Base-by-base conservation (phyloP, 768 basidiomycete species). In the Russula griseocarnosa region DNA sequence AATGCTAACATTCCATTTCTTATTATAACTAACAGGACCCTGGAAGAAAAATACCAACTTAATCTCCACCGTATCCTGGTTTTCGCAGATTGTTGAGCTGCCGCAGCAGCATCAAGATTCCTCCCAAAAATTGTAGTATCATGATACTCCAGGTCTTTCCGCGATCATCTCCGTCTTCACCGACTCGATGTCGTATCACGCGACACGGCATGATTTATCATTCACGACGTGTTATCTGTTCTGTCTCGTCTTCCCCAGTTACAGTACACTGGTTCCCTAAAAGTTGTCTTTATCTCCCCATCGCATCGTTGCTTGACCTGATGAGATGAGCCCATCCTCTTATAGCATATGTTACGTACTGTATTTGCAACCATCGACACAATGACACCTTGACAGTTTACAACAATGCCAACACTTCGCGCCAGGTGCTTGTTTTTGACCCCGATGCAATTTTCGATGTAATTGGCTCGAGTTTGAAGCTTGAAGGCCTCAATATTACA, bases 1-100 rank as follows among this genome's bases (percentile, higher is more conserved):
- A n/a, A 44, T 18, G 42, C 20, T 44, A 20, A 49, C 14, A 62
- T 32, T 51, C 1, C 49, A 5, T 47, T 57, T 28, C 26, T 28
- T 51, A 10, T 46, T 32, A 36, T 32, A 36, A 26, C n/a, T 40
- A 16, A 32, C 28, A 97, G 94, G 70, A 69, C 78, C 20, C 68
- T 97, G 69, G 88, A 84, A 60, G 82, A 88, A 68, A 91, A 85
- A 71, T 92, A 82, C 71, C 73, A 84, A 62, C 81, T 98, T 46
- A 86, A 95, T 71, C 75, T 98, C 24, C 94, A 0, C 74, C 79
- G 42, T 98, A 98, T 75, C 86, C 86, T 28, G 91, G 86, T 0
- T 79, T 77, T 24, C 86, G 22, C 95, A 96, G 74, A 88, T 97
- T 51, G 91, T 97, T 14, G 93, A 98, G 70, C 76, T 95, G 24